Evolutionary conservation across 2,329 filamentous ascomycete genomes (phyloP).

Genomic region (Trichoderma sp.): DNA sequence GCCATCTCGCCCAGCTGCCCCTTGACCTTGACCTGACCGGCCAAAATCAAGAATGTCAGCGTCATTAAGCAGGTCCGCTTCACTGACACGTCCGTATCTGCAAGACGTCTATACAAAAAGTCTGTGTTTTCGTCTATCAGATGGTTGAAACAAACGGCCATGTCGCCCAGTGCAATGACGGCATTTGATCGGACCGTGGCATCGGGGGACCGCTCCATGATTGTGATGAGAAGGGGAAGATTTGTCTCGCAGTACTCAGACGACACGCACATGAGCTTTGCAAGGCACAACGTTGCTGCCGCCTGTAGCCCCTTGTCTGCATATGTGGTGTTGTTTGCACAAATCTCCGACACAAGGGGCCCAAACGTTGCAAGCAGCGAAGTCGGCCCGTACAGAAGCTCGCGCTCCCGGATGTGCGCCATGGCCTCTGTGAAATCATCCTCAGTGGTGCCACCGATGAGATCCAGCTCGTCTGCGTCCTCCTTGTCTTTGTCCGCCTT

Average conservation of each 20-base stretch:
- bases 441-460: slow-evolving; percentile 94
- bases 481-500: slow-evolving; percentile 54
- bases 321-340: slow-evolving; percentile 90
- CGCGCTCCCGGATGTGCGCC: slow-evolving; percentile 77
- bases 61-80: slow-evolving; percentile 99
- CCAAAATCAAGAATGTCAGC: slow-evolving; percentile 91
- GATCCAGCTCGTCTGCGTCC: slow-evolving; percentile 85
- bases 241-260: slow-evolving; percentile 95
- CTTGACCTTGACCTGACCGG: slow-evolving; percentile 98
- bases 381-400: slow-evolving; percentile 76
- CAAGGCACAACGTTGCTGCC: slow-evolving; percentile 88
- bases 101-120: slow-evolving; percentile 90
- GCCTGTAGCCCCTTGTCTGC: slow-evolving; percentile 87
- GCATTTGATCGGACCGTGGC: slow-evolving; percentile 93
- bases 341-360: slow-evolving; percentile 87
- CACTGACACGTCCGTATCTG: slow-evolving; percentile 82
- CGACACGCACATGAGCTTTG: slow-evolving; percentile 98
- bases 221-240: slow-evolving; percentile 90
- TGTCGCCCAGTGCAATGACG: slow-evolving; percentile 94
- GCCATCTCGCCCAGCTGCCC: slow-evolving; percentile 98
- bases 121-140: slow-evolving; percentile 99
- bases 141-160: slow-evolving; percentile 99
- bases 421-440: slow-evolving; percentile 89
- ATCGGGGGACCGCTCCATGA: slow-evolving; percentile 91
- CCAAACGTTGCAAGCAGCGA: slow-evolving; percentile 90